Percentiles rank a stretch among this genome's conserved stretches.
phyloP scores from a whole-genome alignment of 257 asterid genomes.

The Solanum ossicruentum region DNA sequence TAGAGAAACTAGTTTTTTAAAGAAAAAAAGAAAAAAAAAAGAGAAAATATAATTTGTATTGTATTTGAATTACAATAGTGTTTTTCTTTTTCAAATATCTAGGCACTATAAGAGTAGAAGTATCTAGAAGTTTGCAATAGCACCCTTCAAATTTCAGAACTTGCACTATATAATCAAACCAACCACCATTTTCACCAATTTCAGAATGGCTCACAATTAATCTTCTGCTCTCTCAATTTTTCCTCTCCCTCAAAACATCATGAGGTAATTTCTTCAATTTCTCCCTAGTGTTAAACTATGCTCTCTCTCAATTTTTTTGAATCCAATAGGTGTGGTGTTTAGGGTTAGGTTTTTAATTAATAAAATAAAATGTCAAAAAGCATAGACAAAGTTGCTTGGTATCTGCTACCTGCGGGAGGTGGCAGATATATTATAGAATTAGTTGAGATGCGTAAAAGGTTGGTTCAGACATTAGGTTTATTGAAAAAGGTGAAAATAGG shows the following conservation, averaged over 20 bases:
- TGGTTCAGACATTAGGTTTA: too few species aligned
- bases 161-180: not conserved
- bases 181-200: not conserved
- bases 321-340: too few species aligned
- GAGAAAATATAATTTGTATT: too few species aligned
- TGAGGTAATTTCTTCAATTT: not conserved
- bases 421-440: too few species aligned
- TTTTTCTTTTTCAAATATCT: not conserved
- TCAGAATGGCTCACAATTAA: not conserved
- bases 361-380: too few species aligned
- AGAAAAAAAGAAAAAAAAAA: too few species aligned
- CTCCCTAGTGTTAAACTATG: not conserved
- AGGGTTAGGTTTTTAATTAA: too few species aligned
- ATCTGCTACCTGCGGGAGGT: too few species aligned
- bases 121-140: slow-evolving; percentile 24
- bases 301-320: not conserved
- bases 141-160: not conserved
- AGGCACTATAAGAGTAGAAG: slow-evolving; percentile 15
- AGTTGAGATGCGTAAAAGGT: too few species aligned
- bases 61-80: not conserved
- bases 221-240: not conserved
- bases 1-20: too few species aligned
- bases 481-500: too few species aligned
- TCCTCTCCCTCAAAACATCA: not conserved
- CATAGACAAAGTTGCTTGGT: too few species aligned